phyloP scores from a whole-genome alignment of 1,139 yeast species.

The Kluyveromyces sp. region DNA sequence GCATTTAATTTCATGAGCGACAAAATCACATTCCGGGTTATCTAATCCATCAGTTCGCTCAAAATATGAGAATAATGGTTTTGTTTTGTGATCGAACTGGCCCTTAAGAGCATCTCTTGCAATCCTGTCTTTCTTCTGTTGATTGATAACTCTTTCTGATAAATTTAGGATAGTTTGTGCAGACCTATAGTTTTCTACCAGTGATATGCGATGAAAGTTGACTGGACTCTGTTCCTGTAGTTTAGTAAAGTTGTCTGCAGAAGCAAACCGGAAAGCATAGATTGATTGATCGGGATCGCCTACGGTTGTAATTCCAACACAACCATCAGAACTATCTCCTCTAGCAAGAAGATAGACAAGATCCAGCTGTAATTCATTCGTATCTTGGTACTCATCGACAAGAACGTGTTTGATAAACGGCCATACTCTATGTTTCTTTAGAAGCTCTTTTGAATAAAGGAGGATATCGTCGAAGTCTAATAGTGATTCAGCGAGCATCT shows the following conservation, averaged over 20 bases:
- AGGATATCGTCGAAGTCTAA: slow-evolving; percentile 85
- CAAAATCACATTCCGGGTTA: slow-evolving; percentile 49
- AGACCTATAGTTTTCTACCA: slow-evolving; percentile 76
- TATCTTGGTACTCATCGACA: slow-evolving; percentile 94
- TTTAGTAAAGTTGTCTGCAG: slow-evolving; percentile 53
- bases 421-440: slow-evolving; percentile 42
- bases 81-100: slow-evolving; percentile 37
- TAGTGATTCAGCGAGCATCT: slow-evolving; percentile 36
- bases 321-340: slow-evolving; percentile 24
- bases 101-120: slow-evolving; percentile 40
- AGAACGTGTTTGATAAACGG: slow-evolving; percentile 58
- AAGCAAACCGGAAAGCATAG: slow-evolving; percentile 81
- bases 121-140: slow-evolving; percentile 42
- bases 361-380: slow-evolving; percentile 68
- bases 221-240: slow-evolving; percentile 46
- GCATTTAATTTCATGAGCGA: slow-evolving; percentile 49
- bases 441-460: slow-evolving; percentile 44
- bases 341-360: slow-evolving; percentile 56
- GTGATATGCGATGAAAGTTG: slow-evolving; percentile 35
- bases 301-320: slow-evolving; percentile 67
- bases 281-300: slow-evolving; percentile 98
- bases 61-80: slow-evolving; percentile 43
- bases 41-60: slow-evolving; percentile 26
- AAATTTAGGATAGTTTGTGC: slow-evolving; percentile 56
- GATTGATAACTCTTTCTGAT: slow-evolving; percentile 63